A percentile compares a stretch with the other conserved stretches of the same genome.
Conservation (phyloP, 1,284 basidiomycete species). For the Ustilago hordei region DNA sequence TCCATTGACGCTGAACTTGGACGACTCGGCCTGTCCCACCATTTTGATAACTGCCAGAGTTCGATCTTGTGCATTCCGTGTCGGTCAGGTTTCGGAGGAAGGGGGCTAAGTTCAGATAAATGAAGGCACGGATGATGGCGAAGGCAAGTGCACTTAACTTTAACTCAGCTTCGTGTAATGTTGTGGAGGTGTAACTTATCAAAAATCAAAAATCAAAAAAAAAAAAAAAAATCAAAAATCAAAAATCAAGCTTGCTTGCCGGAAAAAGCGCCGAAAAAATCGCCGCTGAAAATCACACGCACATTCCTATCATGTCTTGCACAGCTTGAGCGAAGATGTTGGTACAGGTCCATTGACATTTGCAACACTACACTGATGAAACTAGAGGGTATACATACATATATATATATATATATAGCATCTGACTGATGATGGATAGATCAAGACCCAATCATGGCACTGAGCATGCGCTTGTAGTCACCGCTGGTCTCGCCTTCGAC, state of each 20-base stretch:
- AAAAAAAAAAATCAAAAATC: not conserved
- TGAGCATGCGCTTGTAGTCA: slow-evolving; percentile 61
- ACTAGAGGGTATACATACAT: slow-evolving; percentile 20
- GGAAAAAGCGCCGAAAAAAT: slow-evolving; percentile 10
- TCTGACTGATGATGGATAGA: not conserved
- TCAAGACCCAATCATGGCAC: slow-evolving; percentile 54
- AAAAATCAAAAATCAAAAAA: no score
- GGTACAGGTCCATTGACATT: slow-evolving; percentile 12
- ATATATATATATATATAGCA: slow-evolving; percentile 18
- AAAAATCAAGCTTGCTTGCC: not conserved
- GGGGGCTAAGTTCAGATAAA: not conserved
- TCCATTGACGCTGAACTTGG: slow-evolving; percentile 37
- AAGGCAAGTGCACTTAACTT: not conserved
- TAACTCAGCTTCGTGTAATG: not conserved
- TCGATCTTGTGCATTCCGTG: not conserved
- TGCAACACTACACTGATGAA: not conserved
- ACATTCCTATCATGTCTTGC: not conserved
- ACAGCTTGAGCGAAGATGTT: not conserved
- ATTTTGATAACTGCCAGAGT: not conserved
- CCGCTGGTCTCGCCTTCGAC: slow-evolving; percentile 63
- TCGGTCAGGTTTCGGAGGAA: no score
- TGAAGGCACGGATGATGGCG: slow-evolving; percentile 4
- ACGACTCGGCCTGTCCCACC: slow-evolving; percentile 14
- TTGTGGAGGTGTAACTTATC: slow-evolving; percentile 24
- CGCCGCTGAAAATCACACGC: not conserved